Evolutionary conservation across 2,329 filamentous ascomycete species (phyloP).

Genomic region (Metarhizium robertsii): DNA sequence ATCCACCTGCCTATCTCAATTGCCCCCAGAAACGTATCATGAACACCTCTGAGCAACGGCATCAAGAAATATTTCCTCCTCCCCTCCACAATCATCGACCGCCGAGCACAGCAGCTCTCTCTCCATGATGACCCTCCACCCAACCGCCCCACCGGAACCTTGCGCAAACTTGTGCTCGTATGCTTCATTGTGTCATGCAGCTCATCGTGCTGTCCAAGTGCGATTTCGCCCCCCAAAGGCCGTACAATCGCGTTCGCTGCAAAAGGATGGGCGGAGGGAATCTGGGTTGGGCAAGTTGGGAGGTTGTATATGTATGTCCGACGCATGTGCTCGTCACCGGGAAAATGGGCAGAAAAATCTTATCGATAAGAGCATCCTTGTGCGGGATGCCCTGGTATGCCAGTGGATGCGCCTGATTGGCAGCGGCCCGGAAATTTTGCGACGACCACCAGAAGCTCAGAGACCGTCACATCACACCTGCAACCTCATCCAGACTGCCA

Average conservation of each 20-base stretch:
- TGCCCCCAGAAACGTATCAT: constrained; percentile 9
- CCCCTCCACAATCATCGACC: background rate
- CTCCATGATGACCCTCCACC: background rate
- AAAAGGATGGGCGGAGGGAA: background rate
- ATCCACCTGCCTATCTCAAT: constrained; percentile 8
- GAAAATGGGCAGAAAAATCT: background rate
- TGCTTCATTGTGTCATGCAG: constrained; percentile 11
- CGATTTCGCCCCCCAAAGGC: background rate
- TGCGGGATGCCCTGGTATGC: background rate
- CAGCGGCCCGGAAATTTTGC: constrained; percentile 15
- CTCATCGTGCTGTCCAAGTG: constrained; percentile 6
- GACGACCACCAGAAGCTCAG: constrained; percentile 4
- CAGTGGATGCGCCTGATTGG: background rate
- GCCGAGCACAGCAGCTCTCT: background rate
- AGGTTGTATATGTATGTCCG: background rate
- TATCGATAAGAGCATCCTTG: constrained; percentile 7
- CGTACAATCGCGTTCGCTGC: background rate
- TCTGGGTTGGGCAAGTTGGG: background rate
- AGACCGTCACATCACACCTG: background rate
- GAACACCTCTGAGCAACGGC: constrained; percentile 7
- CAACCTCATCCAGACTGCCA: background rate
- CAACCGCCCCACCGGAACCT: constrained; percentile 5
- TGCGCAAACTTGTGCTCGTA: constrained; percentile 11
- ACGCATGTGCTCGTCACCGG: background rate
- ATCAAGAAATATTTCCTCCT: constrained; percentile 7